Evolutionary conservation across 2,329 filamentous ascomycete species (phyloP).

Genomic region (Annulohypoxylon truncatum): DNA sequence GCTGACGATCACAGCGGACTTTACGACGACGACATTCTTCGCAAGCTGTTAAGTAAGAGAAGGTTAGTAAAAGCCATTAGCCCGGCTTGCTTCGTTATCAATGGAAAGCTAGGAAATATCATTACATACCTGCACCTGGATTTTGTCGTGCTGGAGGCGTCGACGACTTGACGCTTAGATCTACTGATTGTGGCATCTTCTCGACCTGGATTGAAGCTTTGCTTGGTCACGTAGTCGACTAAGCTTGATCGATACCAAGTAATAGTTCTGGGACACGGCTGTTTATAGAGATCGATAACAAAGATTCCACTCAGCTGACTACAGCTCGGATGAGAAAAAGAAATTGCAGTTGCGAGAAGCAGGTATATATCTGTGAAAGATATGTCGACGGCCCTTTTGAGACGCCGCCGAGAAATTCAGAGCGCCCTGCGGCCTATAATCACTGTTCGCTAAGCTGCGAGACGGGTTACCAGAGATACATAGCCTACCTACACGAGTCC

Average conservation of each 20-base stretch:
- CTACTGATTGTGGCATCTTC: conserved; percentile 38
- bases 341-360: conserved; percentile 13
- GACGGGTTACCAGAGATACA: conserved; percentile 18
- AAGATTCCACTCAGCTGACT: conserved; percentile 14
- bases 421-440: conserved; percentile 17
- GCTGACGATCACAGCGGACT: conserved; percentile 38
- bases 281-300: conserved; percentile 11
- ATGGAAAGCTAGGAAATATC: conserved; percentile 4
- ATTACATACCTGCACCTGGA: conserved; percentile 38
- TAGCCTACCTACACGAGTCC: conserved; percentile 27
- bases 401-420: conserved; percentile 21
- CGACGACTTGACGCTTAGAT: conserved; percentile 34
- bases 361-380: conserved; percentile 31
- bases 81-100: not conserved
- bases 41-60: conserved; percentile 20
- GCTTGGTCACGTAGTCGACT: conserved; percentile 11
- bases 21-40: conserved; percentile 42
- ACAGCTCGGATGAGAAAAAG: conserved; percentile 1
- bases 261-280: not conserved
- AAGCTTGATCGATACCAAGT: conserved; percentile 5
- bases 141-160: conserved; percentile 37
- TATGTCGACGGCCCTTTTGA: conserved; percentile 13
- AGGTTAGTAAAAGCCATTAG: conserved; percentile 13
- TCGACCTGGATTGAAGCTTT: conserved; percentile 2
- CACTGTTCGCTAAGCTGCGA: conserved; percentile 27